Evolutionary conservation across 805 yeast genomes (phyloP), one percentile per base, ranked within the genome.

Genomic region (Candida tammaniensis): DNA sequence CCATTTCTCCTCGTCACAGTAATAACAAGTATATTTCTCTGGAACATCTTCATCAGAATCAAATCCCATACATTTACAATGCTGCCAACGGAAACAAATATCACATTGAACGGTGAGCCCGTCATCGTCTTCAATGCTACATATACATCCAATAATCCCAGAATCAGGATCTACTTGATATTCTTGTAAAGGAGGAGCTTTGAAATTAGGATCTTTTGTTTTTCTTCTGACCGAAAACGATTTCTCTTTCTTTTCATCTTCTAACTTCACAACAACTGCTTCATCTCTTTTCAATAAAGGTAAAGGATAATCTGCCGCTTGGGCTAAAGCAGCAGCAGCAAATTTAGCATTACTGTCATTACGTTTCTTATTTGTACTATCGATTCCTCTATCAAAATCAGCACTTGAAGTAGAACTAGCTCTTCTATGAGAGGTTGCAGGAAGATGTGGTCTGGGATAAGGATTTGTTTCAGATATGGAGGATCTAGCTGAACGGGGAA

Each of bases 41-140:
- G 96, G 96, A 0, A 80, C 94, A 31, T 83, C 80, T 24, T 76
- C 82, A 38, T 75, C 77, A 28, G 80, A 75, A 28, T 68, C 68
- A 38, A 85, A 86, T 6, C 82, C 83, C 76, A 87, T 86, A 59
- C 98, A 89, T n/a, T 76, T 69, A 17, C 93, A 88, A 61, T 89
- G 98, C 55, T 89, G 96, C 97, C 97, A 89, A 42, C 95, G 76
- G 57, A 76, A 81, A 57, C 98, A 89, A 21, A 77, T 72, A 55
- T 88, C 96, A 63, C 98, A 93, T 61, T 93, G 98, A 42, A 93
- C 85, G 16, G 95, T 89, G 51, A 86, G 82, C 0, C 97, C 97
- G 48, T 91, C 93, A 59, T 87, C 96, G 40, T 86, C 94, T 38
- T 79, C 85, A 47, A 70, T 80, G 1, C 80, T 87, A 68, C 98